Evolutionary conservation across 352 stramenopile species (phyloP), one percentile per base, ranked within the genome.

Genomic region (Phytophthora rubi): DNA sequence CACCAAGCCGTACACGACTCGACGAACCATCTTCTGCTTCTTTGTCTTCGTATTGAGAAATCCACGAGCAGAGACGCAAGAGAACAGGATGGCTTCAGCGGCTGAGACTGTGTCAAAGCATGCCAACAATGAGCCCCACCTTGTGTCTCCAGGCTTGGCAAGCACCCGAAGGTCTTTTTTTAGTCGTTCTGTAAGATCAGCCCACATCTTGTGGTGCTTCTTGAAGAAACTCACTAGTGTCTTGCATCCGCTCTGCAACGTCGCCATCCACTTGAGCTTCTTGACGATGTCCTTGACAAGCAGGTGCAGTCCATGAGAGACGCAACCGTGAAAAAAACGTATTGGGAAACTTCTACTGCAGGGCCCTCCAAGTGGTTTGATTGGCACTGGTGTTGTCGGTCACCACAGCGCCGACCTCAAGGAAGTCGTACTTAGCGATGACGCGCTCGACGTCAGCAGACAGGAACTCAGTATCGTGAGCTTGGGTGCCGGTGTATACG

Each of bases 261-360:
- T 15, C 1, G 16, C 39, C n/a, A 21, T 15, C 39, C 39, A 48
- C 16, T 48, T 48, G 39, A 21, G 4, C n/a, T 48, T 48, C 39
- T 18, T 13, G 39, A 48, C 39, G 39, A 48, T 48, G n/a, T 48
- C 39, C 39, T 48, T 48, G 4, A 48, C 39, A 4, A 48, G 39
- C 12, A 48, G 39, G 39, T 48, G 39, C 39, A 18, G 6, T 4
- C 10, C 39, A 13, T 47, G 39, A 16, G 13, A 47, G 12, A 48
- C 39, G 15, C 39, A 48, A 13, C 39, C 39, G 15, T 48, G 39
- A 15, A 48, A 48, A 48, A 48, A 48, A 48, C 13, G 39, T 48
- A 13, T 48, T 48, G 7, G 39, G n/a, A 15, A 35, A 59, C 60
- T 68, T 12, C 39, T 47, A 4, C 39, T 47, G 39, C 39, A 47